Evolutionary conservation across 2,329 filamentous ascomycete genomes (phyloP), one percentile per base, ranked within the genome.

Genomic region (Botrytis tulipae): DNA sequence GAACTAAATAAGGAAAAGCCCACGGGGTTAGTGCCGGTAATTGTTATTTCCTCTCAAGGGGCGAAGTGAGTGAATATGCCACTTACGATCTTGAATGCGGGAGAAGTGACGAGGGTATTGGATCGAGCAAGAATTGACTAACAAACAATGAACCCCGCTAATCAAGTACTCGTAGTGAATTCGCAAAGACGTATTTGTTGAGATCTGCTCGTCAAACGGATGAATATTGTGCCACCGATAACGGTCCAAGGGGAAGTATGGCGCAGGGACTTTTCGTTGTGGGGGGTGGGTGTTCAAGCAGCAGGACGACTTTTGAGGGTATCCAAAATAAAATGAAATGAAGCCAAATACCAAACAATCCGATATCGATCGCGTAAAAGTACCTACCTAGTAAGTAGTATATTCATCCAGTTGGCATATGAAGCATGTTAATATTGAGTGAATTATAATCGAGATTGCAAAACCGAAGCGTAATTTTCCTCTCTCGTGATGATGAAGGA

Each of bases 201-300:
- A 42, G 37, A 46, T 48, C 69, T 42, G 69, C 57, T 1, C 40
- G 25, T 68, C 22, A 40, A 32, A 57, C 51, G 14, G 37, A 32
- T 62, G 18, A 61, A 51, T 57, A 40, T 67, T 29, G 61, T 67
- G 67, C 48, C 37, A 70, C 67, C 37, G 37, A 48, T 25, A 44
- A 69, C 66, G 37, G 66, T 32, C 18, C 18, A 57, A 40, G 70
- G 35, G 65, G 60, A 59, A 46, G 37, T 46, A 67, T 42, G 70
- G 61, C 61, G 70, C 70, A 57, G 70, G 70, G 70, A 66, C 46
- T 44, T 66, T 44, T 66, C 46, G 69, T 44, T 25, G 42, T 18
- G 65, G 29, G 6, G 57, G 57, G 25, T 22, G 57, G 57, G 25
- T 29, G 65, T 29, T 61, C 14, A 37, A 66, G 20, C 12, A 46